A percentile compares a stretch with the other conserved stretches of the same genome.
phyloP scores from a whole-genome alignment of 805 yeast genomes.

The Crinitomyces ghanaensis region DNA sequence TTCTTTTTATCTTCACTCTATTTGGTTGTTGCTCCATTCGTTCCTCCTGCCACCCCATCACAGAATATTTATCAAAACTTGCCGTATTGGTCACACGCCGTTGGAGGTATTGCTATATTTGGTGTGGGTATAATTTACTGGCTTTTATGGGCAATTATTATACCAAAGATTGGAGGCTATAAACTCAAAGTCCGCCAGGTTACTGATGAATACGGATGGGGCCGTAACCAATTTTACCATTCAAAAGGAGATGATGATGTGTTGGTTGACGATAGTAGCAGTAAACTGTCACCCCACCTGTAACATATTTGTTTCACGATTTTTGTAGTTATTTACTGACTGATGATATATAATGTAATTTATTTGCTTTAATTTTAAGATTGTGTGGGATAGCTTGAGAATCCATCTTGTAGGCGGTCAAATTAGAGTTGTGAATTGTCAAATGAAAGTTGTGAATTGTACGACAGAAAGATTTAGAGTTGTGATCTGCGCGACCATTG shows the following conservation, averaged over 20 bases:
- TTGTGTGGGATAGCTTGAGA: too few relatives aligned
- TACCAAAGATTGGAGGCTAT: conserved; percentile 36
- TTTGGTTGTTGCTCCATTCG: conserved; percentile 64
- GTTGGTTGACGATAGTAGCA: background rate
- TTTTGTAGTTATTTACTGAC: too few relatives aligned
- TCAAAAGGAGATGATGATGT: background rate
- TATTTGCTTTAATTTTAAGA: too few relatives aligned
- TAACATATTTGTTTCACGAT: too few relatives aligned
- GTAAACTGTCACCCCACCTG: too few relatives aligned
- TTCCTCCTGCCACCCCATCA: conserved; percentile 52
- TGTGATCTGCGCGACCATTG: too few relatives aligned
- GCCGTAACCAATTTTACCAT: too few relatives aligned
- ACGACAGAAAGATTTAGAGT: too few relatives aligned
- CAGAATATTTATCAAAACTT: conserved; percentile 56
- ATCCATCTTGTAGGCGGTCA: too few relatives aligned
- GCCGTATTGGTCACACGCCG: conserved; percentile 74
- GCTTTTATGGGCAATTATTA: conserved; percentile 46
- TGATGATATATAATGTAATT: too few relatives aligned
- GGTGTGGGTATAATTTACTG: conserved; percentile 52
- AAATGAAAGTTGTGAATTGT: too few relatives aligned
- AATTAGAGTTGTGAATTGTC: too few relatives aligned
- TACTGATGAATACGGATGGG: conserved; percentile 10
- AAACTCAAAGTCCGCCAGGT: conserved; percentile 11
- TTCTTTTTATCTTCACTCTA: conserved; percentile 56
- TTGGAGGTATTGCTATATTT: conserved; percentile 67